Percentiles rank a stretch among this genome's conserved stretches.
These are phyloP conservation scores for Kandelia obovata DNA, from an alignment of 345 rosid genomes.

Conservation along the genomic window DNA sequence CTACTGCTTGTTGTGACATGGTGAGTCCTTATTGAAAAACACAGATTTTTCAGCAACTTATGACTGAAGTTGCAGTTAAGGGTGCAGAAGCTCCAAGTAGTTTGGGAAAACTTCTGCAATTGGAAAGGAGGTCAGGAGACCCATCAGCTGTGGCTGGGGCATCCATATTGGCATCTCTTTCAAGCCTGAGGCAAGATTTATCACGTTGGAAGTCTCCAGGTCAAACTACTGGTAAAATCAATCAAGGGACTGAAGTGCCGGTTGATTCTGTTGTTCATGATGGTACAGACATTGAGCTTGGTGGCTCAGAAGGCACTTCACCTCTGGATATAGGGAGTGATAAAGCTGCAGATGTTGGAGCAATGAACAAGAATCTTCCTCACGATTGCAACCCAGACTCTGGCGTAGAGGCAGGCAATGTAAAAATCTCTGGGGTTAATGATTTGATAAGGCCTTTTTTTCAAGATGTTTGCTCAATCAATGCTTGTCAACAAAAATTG, in stretches of 20 bases:
- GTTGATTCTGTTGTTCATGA: slow-evolving; percentile 51
- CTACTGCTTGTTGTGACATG: neutral
- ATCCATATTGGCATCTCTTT: slow-evolving; percentile 67
- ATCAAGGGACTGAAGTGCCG: slow-evolving; percentile 43
- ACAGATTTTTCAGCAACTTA: slow-evolving; percentile 74
- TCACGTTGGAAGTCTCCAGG: slow-evolving; percentile 54
- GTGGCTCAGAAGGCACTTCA: slow-evolving; percentile 57
- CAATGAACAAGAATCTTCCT: slow-evolving; percentile 41
- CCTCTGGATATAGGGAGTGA: slow-evolving; percentile 42
- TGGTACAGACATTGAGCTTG: slow-evolving; percentile 49
- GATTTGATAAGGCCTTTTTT: slow-evolving; percentile 59
- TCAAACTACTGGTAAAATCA: slow-evolving; percentile 43
- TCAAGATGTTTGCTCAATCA: slow-evolving; percentile 57
- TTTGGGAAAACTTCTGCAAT: slow-evolving; percentile 46
- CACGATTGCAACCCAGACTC: slow-evolving; percentile 57
- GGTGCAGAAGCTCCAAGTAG: slow-evolving; percentile 49
- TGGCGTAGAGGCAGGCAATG: slow-evolving; percentile 63
- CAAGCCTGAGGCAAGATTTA: slow-evolving; percentile 55
- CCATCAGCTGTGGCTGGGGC: slow-evolving; percentile 73
- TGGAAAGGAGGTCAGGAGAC: slow-evolving; percentile 68
- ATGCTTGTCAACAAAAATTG: slow-evolving; percentile 56
- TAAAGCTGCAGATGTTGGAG: slow-evolving; percentile 61
- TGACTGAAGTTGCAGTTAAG: slow-evolving; percentile 48
- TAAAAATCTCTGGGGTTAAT: slow-evolving; percentile 64
- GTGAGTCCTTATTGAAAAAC: slow-evolving; percentile 38